Percentiles rank a stretch among this genome's conserved stretches.
Conservation (phyloP, 1,284 basidiomycete species). For the Rhodotorula sp. region DNA sequence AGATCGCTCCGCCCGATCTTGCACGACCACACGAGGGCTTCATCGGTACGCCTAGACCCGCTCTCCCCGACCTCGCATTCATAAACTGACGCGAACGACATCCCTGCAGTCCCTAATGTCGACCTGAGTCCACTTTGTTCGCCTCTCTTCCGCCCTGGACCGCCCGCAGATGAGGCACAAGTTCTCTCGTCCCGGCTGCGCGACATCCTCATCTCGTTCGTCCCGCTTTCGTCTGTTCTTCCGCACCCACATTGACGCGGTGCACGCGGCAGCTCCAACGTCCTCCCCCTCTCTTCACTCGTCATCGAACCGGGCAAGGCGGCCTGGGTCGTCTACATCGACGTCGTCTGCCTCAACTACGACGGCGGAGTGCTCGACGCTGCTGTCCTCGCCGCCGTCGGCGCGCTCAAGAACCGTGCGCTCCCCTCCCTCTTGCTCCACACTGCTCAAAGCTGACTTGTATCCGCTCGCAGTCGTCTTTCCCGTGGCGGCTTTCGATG, state of each 20-base stretch:
- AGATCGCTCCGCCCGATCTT: slow-evolving; percentile 82
- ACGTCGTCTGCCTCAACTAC: slow-evolving; percentile 92
- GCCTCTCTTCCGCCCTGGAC: slow-evolving; percentile 88
- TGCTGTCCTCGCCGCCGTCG: slow-evolving; percentile 78
- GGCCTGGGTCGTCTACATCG: slow-evolving; percentile 89
- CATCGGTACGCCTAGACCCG: slow-evolving; percentile 61
- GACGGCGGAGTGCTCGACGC: slow-evolving; percentile 96
- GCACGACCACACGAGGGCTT: slow-evolving; percentile 74
- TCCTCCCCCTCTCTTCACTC: slow-evolving; percentile 67
- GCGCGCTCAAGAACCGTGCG: slow-evolving; percentile 80
- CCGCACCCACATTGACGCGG: neutral
- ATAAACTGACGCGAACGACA: too few relatives aligned
- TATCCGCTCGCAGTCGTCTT: slow-evolving; percentile 17
- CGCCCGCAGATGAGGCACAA: slow-evolving; percentile 88
- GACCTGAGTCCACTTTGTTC: slow-evolving; percentile 92
- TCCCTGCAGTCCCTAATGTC: slow-evolving; percentile 69
- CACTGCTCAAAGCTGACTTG: neutral
- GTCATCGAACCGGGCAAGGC: slow-evolving; percentile 77
- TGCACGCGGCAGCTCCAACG: slow-evolving; percentile 59
- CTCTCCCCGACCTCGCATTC: neutral
- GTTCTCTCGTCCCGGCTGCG: slow-evolving; percentile 78
- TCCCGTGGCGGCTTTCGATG: slow-evolving; percentile 28
- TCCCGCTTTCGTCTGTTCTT: neutral
- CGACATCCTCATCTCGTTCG: slow-evolving; percentile 69
- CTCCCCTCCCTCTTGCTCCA: neutral